These are phyloP conservation scores for Naganishia cerealis DNA, from an alignment of 1,284 basidiomycete genomes.

Conservation along the genomic window DNA sequence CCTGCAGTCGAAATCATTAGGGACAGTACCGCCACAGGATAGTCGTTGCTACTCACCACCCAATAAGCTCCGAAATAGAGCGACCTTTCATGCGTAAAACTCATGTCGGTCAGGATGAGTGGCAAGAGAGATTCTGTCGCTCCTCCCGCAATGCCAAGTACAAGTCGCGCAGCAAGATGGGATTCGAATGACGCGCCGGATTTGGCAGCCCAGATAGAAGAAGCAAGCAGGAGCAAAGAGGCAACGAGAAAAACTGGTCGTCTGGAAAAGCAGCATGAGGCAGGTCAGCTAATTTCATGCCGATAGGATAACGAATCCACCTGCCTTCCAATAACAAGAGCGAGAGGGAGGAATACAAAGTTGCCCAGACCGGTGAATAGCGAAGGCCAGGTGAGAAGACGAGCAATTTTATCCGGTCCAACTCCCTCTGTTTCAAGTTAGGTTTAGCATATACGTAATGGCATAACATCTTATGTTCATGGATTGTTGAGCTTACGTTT, in stretches of 20 bases:
- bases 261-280: background rate
- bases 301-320: background rate
- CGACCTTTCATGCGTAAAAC: conserved; percentile 15
- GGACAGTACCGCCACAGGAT: background rate
- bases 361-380: conserved; percentile 30
- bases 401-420: conserved; percentile 13
- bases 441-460: background rate
- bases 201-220: conserved; percentile 21
- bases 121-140: conserved; percentile 25
- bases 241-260: conserved; percentile 24
- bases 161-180: conserved; percentile 21
- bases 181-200: conserved; percentile 22
- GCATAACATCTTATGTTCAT: background rate
- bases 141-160: conserved; percentile 21
- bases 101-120: conserved; percentile 29
- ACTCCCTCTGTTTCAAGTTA: conserved; percentile 15
- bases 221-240: conserved; percentile 11
- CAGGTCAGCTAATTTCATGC: background rate
- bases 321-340: conserved; percentile 21
- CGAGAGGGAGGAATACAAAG: conserved; percentile 22
- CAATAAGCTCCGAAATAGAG: conserved; percentile 24
- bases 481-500: conserved; percentile 2
- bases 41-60: conserved; percentile 14
- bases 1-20: background rate
- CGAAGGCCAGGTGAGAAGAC: conserved; percentile 25